phyloP scores from a whole-genome alignment of 2,329 filamentous ascomycete genomes.

The Talaromyces sp. region DNA sequence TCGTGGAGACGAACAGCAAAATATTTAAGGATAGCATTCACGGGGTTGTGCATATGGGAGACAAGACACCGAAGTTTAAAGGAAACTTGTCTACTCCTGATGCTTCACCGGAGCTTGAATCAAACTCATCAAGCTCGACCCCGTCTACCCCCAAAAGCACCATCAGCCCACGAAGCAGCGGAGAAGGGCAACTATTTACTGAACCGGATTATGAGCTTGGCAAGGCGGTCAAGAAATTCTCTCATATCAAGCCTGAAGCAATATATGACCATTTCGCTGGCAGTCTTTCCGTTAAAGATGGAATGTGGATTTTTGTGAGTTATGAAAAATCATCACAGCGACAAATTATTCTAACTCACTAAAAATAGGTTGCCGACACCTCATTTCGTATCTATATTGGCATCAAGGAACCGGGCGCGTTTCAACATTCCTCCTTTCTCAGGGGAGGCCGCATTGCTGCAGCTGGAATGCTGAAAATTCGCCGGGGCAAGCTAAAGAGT shows the following conservation, averaged over 20 bases:
- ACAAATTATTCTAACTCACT: not conserved
- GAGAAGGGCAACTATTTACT: conserved; percentile 60
- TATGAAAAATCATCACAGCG: not conserved
- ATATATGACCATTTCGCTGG: conserved; percentile 78
- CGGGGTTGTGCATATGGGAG: conserved; percentile 67
- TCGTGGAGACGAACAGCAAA: conserved; percentile 73
- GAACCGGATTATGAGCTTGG: conserved; percentile 64
- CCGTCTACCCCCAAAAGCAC: conserved; percentile 7
- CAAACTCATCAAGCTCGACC: conserved; percentile 26
- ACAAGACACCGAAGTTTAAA: conserved; percentile 60
- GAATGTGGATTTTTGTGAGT: conserved; percentile 85
- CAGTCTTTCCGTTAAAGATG: conserved; percentile 73
- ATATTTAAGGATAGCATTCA: conserved; percentile 76
- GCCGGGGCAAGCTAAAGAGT: conserved; percentile 73
- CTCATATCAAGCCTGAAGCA: conserved; percentile 69
- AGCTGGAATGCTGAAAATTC: conserved; percentile 83
- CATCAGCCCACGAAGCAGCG: conserved; percentile 10
- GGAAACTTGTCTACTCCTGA: conserved; percentile 32
- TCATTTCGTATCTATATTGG: conserved; percentile 79
- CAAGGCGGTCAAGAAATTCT: conserved; percentile 63
- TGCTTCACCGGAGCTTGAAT: not conserved
- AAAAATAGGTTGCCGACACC: conserved; percentile 63
- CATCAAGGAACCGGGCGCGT: conserved; percentile 84
- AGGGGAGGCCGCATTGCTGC: conserved; percentile 79
- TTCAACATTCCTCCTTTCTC: conserved; percentile 89